phyloP scores from a whole-genome alignment of 2,329 filamentous ascomycete genomes.

The Colletotrichum orbiculare region DNA sequence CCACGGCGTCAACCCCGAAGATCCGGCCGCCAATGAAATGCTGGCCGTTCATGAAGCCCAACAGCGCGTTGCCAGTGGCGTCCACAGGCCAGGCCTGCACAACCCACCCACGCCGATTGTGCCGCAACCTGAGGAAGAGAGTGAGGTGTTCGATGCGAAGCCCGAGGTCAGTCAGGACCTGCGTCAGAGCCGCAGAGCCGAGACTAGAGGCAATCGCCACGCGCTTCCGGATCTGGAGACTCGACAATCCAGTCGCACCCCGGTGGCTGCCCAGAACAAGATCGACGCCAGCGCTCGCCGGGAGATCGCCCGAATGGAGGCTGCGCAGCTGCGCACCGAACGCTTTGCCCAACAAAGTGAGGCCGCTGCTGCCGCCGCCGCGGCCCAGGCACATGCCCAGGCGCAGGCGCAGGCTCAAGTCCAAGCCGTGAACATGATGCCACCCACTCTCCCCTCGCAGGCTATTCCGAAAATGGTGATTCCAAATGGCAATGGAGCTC shows the following conservation, averaged over 20 bases:
- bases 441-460: slow-evolving; percentile 12
- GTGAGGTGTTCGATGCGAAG: slow-evolving; percentile 26
- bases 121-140: slow-evolving; percentile 38
- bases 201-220: slow-evolving; percentile 46
- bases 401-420: slow-evolving; percentile 1
- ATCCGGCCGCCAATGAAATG: slow-evolving; percentile 61
- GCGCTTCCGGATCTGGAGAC: slow-evolving; percentile 50
- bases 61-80: slow-evolving; percentile 51
- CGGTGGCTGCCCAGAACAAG: slow-evolving; percentile 54
- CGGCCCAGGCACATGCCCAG: slow-evolving; percentile 38
- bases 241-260: slow-evolving; percentile 48
- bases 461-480: slow-evolving; percentile 26
- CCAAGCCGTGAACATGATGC: slow-evolving; percentile 3
- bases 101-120: slow-evolving; percentile 22
- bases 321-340: slow-evolving; percentile 62
- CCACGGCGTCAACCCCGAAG: slow-evolving; percentile 59
- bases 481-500: slow-evolving; percentile 16
- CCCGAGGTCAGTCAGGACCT: slow-evolving; percentile 48
- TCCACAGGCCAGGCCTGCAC: slow-evolving; percentile 35
- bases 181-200: slow-evolving; percentile 56
- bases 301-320: slow-evolving; percentile 64
- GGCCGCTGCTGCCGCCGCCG: slow-evolving; percentile 48
- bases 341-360: slow-evolving; percentile 57
- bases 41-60: slow-evolving; percentile 64
- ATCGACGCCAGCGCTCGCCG: slow-evolving; percentile 61